phyloP scores from a whole-genome alignment of 2,329 filamentous ascomycete species.

The Sporothrix mexicana region DNA sequence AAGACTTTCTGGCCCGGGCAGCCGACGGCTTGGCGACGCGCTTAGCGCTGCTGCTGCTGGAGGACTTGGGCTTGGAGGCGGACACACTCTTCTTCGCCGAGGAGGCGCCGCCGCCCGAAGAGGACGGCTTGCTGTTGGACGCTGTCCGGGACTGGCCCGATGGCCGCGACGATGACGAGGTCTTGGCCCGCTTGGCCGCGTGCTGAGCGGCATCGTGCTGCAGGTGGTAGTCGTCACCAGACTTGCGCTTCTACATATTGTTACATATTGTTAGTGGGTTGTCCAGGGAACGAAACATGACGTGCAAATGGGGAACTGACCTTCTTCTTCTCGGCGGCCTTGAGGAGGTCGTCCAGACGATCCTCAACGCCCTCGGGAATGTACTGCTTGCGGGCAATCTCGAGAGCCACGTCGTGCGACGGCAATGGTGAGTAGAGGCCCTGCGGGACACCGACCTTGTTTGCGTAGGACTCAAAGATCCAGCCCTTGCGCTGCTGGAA shows the following conservation, averaged over 20 bases:
- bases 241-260: slow-evolving; percentile 60
- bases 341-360: slow-evolving; percentile 71
- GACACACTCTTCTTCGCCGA: slow-evolving; percentile 45
- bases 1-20: slow-evolving; percentile 16
- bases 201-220: slow-evolving; percentile 45
- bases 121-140: slow-evolving; percentile 38
- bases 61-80: slow-evolving; percentile 17
- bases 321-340: slow-evolving; percentile 74
- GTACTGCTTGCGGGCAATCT: slow-evolving; percentile 85
- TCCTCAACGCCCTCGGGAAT: slow-evolving; percentile 79
- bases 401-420: slow-evolving; percentile 78
- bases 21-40: slow-evolving; percentile 30
- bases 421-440: slow-evolving; percentile 78
- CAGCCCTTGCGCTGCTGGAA: slow-evolving; percentile 88
- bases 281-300: neutral
- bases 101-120: neutral
- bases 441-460: slow-evolving; percentile 79
- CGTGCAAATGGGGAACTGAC: slow-evolving; percentile 44
- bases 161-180: slow-evolving; percentile 41
- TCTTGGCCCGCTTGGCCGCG: slow-evolving; percentile 49
- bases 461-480: slow-evolving; percentile 81
- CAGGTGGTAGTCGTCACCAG: slow-evolving; percentile 55
- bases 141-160: slow-evolving; percentile 42
- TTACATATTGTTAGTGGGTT: neutral
- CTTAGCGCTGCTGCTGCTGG: slow-evolving; percentile 17